Evolutionary conservation across 805 yeast species (phyloP).

Genomic region (Starmerella roubikii): DNA sequence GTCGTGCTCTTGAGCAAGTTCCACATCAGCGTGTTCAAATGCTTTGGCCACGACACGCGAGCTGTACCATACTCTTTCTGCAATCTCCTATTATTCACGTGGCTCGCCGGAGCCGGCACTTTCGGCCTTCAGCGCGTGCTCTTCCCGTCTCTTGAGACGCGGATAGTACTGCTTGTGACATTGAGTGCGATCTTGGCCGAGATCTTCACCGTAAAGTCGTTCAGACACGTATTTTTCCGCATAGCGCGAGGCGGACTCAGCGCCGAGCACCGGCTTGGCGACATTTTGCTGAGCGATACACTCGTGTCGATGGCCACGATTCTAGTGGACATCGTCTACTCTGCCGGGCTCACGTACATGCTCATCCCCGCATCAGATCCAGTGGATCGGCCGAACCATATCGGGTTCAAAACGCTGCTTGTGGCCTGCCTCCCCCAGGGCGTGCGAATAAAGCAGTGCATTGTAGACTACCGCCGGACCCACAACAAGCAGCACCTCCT

Average conservation of each 20-base stretch:
- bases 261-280: slow-evolving; percentile 47
- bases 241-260: slow-evolving; percentile 49
- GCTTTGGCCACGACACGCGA: slow-evolving; percentile 8
- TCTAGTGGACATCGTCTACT: slow-evolving; percentile 51
- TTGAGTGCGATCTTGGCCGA: slow-evolving; percentile 28
- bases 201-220: slow-evolving; percentile 31
- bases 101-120: slow-evolving; percentile 4
- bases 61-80: slow-evolving; percentile 7
- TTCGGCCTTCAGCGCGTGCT: slow-evolving; percentile 1
- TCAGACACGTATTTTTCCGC: slow-evolving; percentile 34
- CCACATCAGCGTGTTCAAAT: slow-evolving; percentile 6
- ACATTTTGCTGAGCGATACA: slow-evolving; percentile 71
- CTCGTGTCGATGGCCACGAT: slow-evolving; percentile 71
- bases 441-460: slow-evolving; percentile 75
- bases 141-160: slow-evolving; percentile 6
- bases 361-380: slow-evolving; percentile 9
- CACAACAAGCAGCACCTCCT: slow-evolving; percentile 43
- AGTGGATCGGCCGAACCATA: slow-evolving; percentile 4
- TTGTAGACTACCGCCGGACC: slow-evolving; percentile 46
- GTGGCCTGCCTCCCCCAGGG: slow-evolving; percentile 43
- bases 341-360: slow-evolving; percentile 34
- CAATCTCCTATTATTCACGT: slow-evolving; percentile 1
- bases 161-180: slow-evolving; percentile 30
- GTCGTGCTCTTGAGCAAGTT: slow-evolving; percentile 3
- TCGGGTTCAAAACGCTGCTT: slow-evolving; percentile 21